Conservation (phyloP, 2,329 filamentous ascomycete genomes). For the Metarhizium anisopliae region DNA sequence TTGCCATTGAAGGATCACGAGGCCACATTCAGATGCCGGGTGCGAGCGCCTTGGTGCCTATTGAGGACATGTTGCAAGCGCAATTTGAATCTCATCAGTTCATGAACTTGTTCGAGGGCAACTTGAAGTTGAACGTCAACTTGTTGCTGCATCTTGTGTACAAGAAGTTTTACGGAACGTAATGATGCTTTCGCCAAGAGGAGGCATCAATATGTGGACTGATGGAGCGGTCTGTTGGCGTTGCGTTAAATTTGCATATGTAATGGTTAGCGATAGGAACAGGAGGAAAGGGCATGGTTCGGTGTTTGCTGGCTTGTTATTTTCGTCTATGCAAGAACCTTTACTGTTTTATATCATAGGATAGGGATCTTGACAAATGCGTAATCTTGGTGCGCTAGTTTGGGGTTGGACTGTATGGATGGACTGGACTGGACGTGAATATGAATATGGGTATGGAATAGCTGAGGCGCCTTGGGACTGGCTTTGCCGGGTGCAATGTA, state of each 20-base stretch:
- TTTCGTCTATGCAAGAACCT: background rate
- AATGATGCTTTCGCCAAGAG: background rate
- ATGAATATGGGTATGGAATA: background rate
- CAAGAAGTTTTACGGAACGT: constrained; percentile 91
- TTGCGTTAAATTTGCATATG: background rate
- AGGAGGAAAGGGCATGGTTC: constrained; percentile 1
- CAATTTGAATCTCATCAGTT: constrained; percentile 97
- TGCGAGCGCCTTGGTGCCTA: constrained; percentile 75
- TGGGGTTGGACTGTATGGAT: background rate
- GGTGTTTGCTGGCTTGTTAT: constrained; percentile 1
- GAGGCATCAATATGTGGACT: background rate
- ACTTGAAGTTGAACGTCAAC: constrained; percentile 88
- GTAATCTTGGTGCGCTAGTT: background rate
- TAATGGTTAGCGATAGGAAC: background rate
- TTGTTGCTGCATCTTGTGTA: constrained; percentile 92
- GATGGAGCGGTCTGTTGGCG: background rate
- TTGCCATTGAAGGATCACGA: constrained; percentile 81
- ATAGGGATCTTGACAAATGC: background rate
- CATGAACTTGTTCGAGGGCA: constrained; percentile 85
- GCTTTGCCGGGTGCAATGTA: background rate
- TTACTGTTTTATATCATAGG: background rate
- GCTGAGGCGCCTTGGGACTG: background rate
- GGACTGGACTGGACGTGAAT: background rate
- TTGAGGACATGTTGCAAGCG: constrained; percentile 90
- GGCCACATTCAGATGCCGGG: constrained; percentile 95